phyloP scores from a whole-genome alignment of 2,329 filamentous ascomycete species.

The Pseudogymnoascus sp. region DNA sequence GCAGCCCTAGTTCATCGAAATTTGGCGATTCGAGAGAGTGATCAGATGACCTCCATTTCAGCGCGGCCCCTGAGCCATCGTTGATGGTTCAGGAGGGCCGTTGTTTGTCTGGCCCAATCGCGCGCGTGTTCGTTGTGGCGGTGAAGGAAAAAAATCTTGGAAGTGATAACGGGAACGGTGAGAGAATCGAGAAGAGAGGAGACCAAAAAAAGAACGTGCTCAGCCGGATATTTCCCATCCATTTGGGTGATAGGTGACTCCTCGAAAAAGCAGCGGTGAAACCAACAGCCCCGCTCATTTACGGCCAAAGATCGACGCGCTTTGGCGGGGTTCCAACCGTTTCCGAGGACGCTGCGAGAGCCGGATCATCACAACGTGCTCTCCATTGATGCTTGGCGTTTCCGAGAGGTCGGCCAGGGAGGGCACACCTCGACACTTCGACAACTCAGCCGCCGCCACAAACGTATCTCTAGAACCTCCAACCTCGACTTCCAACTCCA shows the following conservation, averaged over 20 bases:
- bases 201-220: neutral
- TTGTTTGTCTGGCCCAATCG: neutral
- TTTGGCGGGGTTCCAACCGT: neutral
- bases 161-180: neutral
- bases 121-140: neutral
- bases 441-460: neutral
- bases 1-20: neutral
- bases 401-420: neutral
- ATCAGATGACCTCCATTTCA: slow-evolving; percentile 6
- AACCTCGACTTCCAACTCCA: neutral
- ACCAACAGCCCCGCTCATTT: neutral
- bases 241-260: neutral
- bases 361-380: slow-evolving; percentile 4
- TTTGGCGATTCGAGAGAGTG: neutral
- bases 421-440: neutral
- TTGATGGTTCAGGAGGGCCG: neutral
- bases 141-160: slow-evolving; percentile 1
- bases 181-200: neutral
- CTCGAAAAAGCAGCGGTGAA: neutral
- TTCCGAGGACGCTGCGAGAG: neutral
- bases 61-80: neutral
- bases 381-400: neutral
- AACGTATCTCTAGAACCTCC: neutral
- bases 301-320: neutral
- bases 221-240: neutral